These are phyloP conservation scores for Dioscorea zingiberensis DNA, from an alignment of 106 monocot genomes.

Conservation along the genomic window DNA sequence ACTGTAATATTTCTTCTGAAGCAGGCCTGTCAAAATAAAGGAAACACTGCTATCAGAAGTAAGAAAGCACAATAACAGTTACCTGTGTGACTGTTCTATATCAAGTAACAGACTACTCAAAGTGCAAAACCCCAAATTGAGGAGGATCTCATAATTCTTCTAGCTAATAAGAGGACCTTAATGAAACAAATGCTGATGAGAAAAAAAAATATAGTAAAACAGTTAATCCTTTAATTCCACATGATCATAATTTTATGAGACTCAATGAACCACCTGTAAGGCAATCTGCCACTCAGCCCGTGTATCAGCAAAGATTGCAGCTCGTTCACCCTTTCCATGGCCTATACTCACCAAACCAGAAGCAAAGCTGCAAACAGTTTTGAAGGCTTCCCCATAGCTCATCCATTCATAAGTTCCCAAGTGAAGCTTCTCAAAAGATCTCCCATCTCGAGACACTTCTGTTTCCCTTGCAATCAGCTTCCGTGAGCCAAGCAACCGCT, in stretches of 20 bases:
- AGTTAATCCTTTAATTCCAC: too few species aligned
- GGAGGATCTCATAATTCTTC: too few species aligned
- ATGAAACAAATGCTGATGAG: too few species aligned
- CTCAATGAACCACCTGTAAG: conserved; percentile 54
- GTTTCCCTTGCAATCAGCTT: conserved; percentile 66
- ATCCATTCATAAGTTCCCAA: conserved; percentile 83
- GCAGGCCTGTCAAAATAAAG: conserved; percentile 54
- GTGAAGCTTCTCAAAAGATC: conserved; percentile 93
- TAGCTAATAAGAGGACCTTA: too few species aligned
- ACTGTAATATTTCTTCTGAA: conserved; percentile 85
- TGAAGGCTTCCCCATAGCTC: conserved; percentile 56
- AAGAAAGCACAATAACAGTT: too few species aligned
- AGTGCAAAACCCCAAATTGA: too few species aligned
- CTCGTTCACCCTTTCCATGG: conserved; percentile 60
- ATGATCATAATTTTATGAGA: neutral
- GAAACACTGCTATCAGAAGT: neutral
- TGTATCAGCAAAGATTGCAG: conserved; percentile 94
- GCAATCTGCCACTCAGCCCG: conserved; percentile 86
- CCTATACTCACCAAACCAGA: conserved; percentile 78
- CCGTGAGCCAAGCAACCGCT: conserved; percentile 61
- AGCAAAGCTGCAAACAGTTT: conserved; percentile 59
- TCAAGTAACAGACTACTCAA: too few species aligned
- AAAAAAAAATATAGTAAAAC: too few species aligned
- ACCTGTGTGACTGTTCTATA: too few species aligned
- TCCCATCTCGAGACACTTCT: conserved; percentile 59